Conservation (phyloP, 2,329 filamentous ascomycete species). For the Scleromitrula shiraiana region DNA sequence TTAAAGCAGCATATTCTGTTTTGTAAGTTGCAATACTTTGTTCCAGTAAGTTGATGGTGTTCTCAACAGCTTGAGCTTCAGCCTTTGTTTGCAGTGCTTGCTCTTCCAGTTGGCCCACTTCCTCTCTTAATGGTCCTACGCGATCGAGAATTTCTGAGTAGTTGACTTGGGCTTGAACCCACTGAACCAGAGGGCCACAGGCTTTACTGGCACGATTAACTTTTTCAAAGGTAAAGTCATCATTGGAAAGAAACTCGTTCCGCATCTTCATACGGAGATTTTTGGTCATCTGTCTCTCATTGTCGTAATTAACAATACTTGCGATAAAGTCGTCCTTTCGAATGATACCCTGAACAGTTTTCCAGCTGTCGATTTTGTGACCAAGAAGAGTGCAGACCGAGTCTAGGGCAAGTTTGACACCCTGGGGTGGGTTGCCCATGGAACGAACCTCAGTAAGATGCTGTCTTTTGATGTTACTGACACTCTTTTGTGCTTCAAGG, state of each 20-base stretch:
- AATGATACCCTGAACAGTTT: slow-evolving; percentile 78
- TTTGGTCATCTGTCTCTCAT: slow-evolving; percentile 89
- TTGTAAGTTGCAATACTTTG: slow-evolving; percentile 92
- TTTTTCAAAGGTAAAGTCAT: slow-evolving; percentile 92
- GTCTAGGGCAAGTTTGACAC: slow-evolving; percentile 86
- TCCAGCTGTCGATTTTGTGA: slow-evolving; percentile 87
- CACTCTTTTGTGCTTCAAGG: slow-evolving; percentile 84
- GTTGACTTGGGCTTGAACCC: slow-evolving; percentile 93
- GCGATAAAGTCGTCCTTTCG: slow-evolving; percentile 94
- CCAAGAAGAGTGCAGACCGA: slow-evolving; percentile 94
- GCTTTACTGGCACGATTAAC: slow-evolving; percentile 95
- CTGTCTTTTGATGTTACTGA: slow-evolving; percentile 96
- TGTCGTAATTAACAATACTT: slow-evolving; percentile 95
- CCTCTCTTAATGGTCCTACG: slow-evolving; percentile 84
- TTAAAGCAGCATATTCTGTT: slow-evolving; percentile 87
- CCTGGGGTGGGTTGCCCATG: slow-evolving; percentile 85
- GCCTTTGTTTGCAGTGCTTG: slow-evolving; percentile 88
- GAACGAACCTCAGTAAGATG: slow-evolving; percentile 96
- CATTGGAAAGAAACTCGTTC: slow-evolving; percentile 82
- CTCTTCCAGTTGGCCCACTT: slow-evolving; percentile 80
- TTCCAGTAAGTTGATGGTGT: slow-evolving; percentile 77
- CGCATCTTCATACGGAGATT: slow-evolving; percentile 79
- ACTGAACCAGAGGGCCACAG: slow-evolving; percentile 92
- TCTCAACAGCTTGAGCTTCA: slow-evolving; percentile 83
- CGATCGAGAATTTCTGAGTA: slow-evolving; percentile 96